A percentile compares a stretch with the other conserved stretches of the same genome.
phyloP scores from a whole-genome alignment of 805 yeast species.

The Pichia phayaonensis region DNA sequence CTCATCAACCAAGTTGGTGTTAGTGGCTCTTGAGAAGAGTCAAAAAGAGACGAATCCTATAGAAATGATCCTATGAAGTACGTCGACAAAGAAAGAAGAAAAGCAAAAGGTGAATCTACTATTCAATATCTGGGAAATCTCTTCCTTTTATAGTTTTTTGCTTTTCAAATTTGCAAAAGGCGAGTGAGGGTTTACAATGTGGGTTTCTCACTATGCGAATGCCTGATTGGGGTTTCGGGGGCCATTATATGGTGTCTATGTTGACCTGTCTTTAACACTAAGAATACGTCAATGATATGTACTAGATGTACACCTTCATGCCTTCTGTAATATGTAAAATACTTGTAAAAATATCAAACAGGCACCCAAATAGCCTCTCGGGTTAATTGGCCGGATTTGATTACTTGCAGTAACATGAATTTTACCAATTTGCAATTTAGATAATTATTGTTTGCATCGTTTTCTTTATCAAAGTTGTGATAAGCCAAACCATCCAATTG shows the following conservation, averaged over 20 bases:
- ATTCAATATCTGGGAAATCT: constrained; percentile 4
- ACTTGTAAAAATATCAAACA: not conserved
- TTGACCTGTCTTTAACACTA: not conserved
- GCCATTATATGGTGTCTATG: not conserved
- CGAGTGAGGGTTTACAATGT: not conserved
- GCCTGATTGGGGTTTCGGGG: not conserved
- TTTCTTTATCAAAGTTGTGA: not conserved
- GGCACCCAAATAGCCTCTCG: not conserved
- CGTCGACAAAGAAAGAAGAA: constrained; percentile 79
- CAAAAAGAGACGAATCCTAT: constrained; percentile 99
- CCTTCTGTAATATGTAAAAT: not conserved
- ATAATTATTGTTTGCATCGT: not conserved
- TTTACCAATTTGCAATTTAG: not conserved
- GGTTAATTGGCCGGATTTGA: not conserved
- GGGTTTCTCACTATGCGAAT: not conserved
- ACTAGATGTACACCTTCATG: no score
- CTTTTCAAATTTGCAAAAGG: not conserved
- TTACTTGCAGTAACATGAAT: not conserved
- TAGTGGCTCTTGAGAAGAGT: constrained; percentile 98
- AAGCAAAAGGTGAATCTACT: constrained; percentile 20
- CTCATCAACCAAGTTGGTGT: constrained; percentile 99
- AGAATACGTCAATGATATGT: not conserved
- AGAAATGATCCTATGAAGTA: constrained; percentile 99
- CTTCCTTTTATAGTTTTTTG: constrained; percentile 18
- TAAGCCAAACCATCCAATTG: not conserved